Conservation (phyloP, 305 asterid species). For the Ruellia speciosa region DNA sequence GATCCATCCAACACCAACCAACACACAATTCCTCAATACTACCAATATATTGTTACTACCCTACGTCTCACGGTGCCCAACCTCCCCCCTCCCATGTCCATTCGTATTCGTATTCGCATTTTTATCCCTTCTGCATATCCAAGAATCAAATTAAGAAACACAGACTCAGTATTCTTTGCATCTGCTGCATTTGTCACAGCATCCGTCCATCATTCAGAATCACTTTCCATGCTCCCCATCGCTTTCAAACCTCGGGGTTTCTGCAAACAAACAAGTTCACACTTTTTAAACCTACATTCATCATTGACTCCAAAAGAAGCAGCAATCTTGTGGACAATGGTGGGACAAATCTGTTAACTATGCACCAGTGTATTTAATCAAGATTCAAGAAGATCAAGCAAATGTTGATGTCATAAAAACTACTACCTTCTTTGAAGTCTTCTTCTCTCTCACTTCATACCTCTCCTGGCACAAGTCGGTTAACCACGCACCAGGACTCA, state of each 20-base stretch:
- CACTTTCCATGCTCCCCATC: conserved; percentile 82
- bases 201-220: conserved; percentile 49
- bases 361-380: no score
- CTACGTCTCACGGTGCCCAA: no score
- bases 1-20: no score
- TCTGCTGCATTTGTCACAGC: not conserved
- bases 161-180: not conserved
- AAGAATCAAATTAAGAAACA: conserved; percentile 16
- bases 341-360: not conserved
- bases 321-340: not conserved
- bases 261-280: conserved; percentile 30
- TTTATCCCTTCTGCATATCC: not conserved
- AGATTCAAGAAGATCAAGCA: not conserved
- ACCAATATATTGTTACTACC: no score
- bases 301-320: not conserved
- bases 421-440: conserved; percentile 74
- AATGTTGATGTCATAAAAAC: not conserved
- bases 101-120: not conserved
- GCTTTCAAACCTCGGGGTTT: conserved; percentile 85
- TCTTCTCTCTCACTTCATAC: conserved; percentile 94
- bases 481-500: conserved; percentile 89
- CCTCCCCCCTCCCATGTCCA: no score
- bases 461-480: conserved; percentile 85
- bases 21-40: no score
- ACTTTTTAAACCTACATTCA: not conserved